Evolutionary conservation across 345 rosid genomes (phyloP).

Genomic region (Lepidium didymum): DNA sequence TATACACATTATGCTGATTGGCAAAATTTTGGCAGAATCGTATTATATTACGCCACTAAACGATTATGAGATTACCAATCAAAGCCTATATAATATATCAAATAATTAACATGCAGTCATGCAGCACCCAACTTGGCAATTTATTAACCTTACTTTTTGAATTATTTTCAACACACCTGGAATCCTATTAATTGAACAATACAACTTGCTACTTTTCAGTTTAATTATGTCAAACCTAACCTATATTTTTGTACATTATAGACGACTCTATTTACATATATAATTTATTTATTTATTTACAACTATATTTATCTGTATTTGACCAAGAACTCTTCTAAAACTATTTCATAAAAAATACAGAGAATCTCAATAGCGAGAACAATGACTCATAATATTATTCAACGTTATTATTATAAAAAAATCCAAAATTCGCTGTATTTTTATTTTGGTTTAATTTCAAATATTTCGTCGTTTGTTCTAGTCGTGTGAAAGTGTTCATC

Average conservation of each 20-base stretch:
- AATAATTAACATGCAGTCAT: not conserved
- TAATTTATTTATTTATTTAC: not conserved
- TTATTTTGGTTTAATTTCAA: not conserved
- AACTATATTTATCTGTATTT: not conserved
- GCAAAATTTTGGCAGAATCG: too few species aligned
- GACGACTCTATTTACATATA: not conserved
- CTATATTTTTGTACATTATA: not conserved
- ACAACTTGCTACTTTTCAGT: not conserved
- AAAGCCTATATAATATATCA: too few species aligned
- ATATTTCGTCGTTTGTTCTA: not conserved
- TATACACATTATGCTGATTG: too few species aligned
- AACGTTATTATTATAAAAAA: not conserved
- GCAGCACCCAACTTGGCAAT: not conserved
- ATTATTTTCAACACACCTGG: not conserved
- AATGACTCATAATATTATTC: not conserved
- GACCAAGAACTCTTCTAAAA: not conserved
- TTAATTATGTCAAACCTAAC: conserved; percentile 8
- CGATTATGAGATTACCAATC: too few species aligned
- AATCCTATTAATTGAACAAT: not conserved
- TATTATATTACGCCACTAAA: too few species aligned
- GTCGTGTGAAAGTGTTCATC: not conserved
- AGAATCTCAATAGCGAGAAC: not conserved
- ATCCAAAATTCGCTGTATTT: not conserved
- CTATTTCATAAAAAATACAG: not conserved
- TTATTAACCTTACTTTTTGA: not conserved